phyloP scores from a whole-genome alignment of 345 rosid genomes.

The Eucalyptus curtisii region DNA sequence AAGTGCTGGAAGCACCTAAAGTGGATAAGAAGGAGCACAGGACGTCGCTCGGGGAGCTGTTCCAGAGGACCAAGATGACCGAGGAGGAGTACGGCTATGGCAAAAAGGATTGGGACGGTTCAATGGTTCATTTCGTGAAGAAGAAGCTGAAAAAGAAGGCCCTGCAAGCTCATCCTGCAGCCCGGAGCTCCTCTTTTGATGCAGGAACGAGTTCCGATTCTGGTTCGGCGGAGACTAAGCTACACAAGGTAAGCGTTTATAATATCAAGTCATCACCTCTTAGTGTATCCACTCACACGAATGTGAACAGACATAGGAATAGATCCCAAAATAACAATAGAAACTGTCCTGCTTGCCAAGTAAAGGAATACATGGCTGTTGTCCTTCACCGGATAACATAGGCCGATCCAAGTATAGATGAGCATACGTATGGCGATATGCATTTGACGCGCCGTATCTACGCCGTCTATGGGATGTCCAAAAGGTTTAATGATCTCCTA shows the following conservation, averaged over 20 bases:
- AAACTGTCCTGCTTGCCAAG: background rate
- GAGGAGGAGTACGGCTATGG: constrained; percentile 35
- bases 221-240: constrained; percentile 50
- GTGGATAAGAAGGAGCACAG: constrained; percentile 55
- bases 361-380: background rate
- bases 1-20: constrained; percentile 42
- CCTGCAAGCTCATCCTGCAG: constrained; percentile 16
- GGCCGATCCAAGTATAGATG: background rate
- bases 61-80: constrained; percentile 47
- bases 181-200: constrained; percentile 27
- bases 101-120: constrained; percentile 53
- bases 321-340: background rate
- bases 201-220: constrained; percentile 25
- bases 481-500: background rate
- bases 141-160: constrained; percentile 43
- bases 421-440: background rate
- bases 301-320: background rate
- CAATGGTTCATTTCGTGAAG: constrained; percentile 30
- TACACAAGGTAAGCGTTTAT: constrained; percentile 40
- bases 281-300: background rate
- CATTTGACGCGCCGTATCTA: background rate
- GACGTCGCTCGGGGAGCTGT: constrained; percentile 72
- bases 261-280: too few relatives aligned
- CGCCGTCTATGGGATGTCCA: background rate
- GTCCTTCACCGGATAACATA: background rate